Percentiles rank a stretch among this genome's conserved stretches.
Evolutionary conservation across 768 basidiomycete genomes (phyloP).

Genomic region (Rhizopogon roseolus): DNA sequence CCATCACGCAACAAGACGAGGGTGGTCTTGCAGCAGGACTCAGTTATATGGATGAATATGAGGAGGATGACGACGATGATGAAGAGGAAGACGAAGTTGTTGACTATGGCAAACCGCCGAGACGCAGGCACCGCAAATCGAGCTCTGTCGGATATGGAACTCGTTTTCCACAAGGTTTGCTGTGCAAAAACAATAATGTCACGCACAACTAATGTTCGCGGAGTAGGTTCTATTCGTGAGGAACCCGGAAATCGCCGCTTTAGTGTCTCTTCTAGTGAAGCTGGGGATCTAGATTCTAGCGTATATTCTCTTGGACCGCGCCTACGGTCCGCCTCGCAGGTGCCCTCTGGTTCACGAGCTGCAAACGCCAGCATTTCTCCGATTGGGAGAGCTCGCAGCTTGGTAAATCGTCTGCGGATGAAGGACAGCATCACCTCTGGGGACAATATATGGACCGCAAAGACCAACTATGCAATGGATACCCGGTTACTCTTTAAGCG

Average conservation of each 20-base stretch:
- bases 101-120: conserved; percentile 22
- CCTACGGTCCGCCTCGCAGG: conserved; percentile 1
- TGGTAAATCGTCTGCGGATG: conserved; percentile 49
- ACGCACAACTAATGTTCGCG: neutral
- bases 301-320: conserved; percentile 18
- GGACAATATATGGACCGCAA: conserved; percentile 70
- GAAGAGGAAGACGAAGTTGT: conserved; percentile 52
- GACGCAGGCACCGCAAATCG: conserved; percentile 32
- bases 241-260: conserved; percentile 13
- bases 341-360: conserved; percentile 16
- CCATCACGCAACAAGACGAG: conserved; percentile 57
- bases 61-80: conserved; percentile 46
- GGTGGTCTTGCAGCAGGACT: conserved; percentile 45
- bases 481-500: conserved; percentile 85
- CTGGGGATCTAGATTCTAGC: conserved; percentile 37
- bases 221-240: conserved; percentile 8
- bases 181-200: neutral
- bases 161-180: conserved; percentile 20
- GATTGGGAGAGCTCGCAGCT: conserved; percentile 23
- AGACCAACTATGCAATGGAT: conserved; percentile 78
- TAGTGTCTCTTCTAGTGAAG: conserved; percentile 51
- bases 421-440: conserved; percentile 44
- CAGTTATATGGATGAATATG: conserved; percentile 44
- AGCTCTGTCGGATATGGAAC: conserved; percentile 20
- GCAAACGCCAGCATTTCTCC: conserved; percentile 29